Percentiles rank a stretch among this genome's conserved stretches.
These are phyloP conservation scores for Neurospora sp. DNA, from an alignment of 495 filamentous ascomycete species.

Conservation along the genomic window DNA sequence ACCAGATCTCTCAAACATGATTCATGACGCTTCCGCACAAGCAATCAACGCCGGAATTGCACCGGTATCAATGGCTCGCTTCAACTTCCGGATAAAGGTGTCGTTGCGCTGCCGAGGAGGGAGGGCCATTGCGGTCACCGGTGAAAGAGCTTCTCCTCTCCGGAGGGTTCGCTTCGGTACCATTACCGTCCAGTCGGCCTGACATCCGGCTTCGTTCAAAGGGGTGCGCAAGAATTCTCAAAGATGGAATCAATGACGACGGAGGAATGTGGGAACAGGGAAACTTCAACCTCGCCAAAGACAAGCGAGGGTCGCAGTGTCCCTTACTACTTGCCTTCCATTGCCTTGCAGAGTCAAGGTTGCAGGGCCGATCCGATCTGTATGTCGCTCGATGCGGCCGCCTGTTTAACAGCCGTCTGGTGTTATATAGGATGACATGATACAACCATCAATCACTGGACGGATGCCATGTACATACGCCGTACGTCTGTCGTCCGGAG, in stretches of 20 bases:
- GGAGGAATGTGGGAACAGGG: neutral
- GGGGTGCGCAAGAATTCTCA: neutral
- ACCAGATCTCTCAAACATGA: neutral
- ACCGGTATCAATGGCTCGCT: neutral
- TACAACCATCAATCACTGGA: neutral
- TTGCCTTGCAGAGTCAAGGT: neutral
- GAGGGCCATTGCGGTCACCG: neutral
- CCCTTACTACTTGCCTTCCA: neutral
- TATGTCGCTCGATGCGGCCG: neutral
- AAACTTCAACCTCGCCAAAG: neutral
- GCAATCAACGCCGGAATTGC: neutral
- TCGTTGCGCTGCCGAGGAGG: neutral
- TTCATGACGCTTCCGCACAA: neutral
- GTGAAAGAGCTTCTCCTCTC: neutral
- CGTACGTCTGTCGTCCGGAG: neutral
- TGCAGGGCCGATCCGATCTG: neutral
- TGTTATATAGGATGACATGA: neutral
- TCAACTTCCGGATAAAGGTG: neutral
- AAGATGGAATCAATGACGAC: neutral
- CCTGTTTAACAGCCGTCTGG: neutral
- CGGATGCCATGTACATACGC: neutral
- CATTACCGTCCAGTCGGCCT: neutral
- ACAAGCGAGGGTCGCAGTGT: neutral
- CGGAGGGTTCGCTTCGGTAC: neutral
- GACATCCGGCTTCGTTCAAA: neutral